Percentiles rank a stretch among this genome's conserved stretches.
These are phyloP conservation scores for Uronychia setigera DNA, from an alignment of 73 alveolate species.

Conservation along the genomic window DNA sequence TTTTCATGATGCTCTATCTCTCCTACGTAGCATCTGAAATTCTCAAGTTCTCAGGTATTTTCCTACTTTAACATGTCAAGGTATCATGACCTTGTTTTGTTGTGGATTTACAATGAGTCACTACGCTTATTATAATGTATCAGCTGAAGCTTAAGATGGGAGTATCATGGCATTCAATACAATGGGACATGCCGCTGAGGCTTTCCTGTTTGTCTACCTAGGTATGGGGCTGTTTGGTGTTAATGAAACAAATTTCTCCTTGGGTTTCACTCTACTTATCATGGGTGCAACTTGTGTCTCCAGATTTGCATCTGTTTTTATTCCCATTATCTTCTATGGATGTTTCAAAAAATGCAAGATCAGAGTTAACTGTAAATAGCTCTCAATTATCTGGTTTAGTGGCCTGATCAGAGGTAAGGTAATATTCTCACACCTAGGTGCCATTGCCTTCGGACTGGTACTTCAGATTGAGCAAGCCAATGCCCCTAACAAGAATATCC, in stretches of 20 bases:
- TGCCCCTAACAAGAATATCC: conserved; percentile 67
- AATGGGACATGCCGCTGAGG: conserved; percentile 97
- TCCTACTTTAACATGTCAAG: background rate
- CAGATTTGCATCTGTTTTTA: conserved; percentile 88
- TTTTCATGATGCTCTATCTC: conserved; percentile 86
- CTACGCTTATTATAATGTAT: conserved; percentile 92
- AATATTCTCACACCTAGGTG: conserved; percentile 58
- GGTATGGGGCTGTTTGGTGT: conserved; percentile 81
- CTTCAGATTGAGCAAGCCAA: conserved; percentile 70
- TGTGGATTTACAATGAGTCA: conserved; percentile 95
- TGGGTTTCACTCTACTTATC: conserved; percentile 77
- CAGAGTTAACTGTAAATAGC: conserved; percentile 78
- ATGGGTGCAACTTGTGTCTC: conserved; percentile 80
- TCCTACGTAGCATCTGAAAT: conserved; percentile 91
- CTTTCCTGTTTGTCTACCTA: conserved; percentile 94
- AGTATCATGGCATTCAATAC: conserved; percentile 90
- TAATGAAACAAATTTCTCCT: conserved; percentile 56
- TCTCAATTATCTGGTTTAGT: conserved; percentile 87
- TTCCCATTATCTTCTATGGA: conserved; percentile 67
- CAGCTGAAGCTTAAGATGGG: conserved; percentile 86
- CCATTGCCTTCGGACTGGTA: conserved; percentile 96
- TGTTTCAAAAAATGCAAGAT: conserved; percentile 60
- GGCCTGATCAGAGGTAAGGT: conserved; percentile 84
- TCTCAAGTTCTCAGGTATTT: conserved; percentile 75
- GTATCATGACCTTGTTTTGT: conserved; percentile 92